These are phyloP conservation scores for Lasiodiplodia theobromae DNA, from an alignment of 2,329 filamentous ascomycete genomes.

Conservation along the genomic window DNA sequence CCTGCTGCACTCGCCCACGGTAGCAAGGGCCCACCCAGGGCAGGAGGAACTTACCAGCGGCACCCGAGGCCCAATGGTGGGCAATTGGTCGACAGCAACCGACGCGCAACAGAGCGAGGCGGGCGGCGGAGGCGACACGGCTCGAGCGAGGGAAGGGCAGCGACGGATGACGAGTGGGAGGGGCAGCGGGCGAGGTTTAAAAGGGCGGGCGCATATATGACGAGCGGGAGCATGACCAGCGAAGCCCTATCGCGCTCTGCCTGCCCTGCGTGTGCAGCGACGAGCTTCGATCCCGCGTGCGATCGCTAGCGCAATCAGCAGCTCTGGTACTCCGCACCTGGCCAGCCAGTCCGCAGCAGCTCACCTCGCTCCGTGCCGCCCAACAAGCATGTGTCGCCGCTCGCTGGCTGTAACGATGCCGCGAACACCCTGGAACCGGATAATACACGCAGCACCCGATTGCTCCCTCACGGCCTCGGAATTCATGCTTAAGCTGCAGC, in stretches of 20 bases:
- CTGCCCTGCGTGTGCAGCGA: background rate
- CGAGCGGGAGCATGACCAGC: conserved; percentile 12
- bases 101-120: background rate
- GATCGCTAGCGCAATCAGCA: conserved; percentile 24
- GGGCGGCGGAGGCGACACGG: conserved; percentile 11
- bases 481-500: conserved; percentile 6
- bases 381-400: conserved; percentile 11
- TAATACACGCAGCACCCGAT: background rate
- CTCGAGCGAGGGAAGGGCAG: background rate
- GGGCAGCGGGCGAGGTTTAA: conserved; percentile 15
- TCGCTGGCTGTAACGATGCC: conserved; percentile 16
- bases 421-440: conserved; percentile 6
- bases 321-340: conserved; percentile 1
- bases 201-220: conserved; percentile 13
- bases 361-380: conserved; percentile 20
- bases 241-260: conserved; percentile 5
- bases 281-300: conserved; percentile 21
- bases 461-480: background rate
- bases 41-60: conserved; percentile 1
- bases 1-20: background rate
- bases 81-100: conserved; percentile 16
- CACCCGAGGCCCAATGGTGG: conserved; percentile 12
- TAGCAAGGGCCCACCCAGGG: background rate
- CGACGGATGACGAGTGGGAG: conserved; percentile 8
- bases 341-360: conserved; percentile 13